Evolutionary conservation across 1,284 basidiomycete genomes (phyloP), one percentile per base, ranked within the genome.

Genomic region (Mrakiaceae sp.): DNA sequence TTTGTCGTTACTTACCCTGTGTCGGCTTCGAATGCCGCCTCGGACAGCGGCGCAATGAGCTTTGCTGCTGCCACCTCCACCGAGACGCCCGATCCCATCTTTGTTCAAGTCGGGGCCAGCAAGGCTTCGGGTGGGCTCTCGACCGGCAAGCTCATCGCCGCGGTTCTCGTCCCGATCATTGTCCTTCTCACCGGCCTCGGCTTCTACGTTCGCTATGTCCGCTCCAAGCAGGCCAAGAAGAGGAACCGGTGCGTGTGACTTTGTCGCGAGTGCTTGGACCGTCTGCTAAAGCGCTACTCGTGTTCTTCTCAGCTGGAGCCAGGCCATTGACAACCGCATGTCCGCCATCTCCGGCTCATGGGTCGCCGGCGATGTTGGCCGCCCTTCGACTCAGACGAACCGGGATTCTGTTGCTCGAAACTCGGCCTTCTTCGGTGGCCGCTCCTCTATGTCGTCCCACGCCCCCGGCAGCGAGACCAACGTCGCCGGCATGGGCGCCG

Each of bases 281-380:
- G 27, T 27, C 27, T 27, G 27, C 27, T 27, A 27, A 27, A 27
- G 27, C 27, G 27, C 2, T 27, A 27, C 27, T 27, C 27, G 2
- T 27, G 49, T 14, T 6, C 39, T 12, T 5, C 16, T 27, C 48
- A 61, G 54, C 43, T 63, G 61, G 61, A 56, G 53, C 49, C 61
- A 63, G 47, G 50, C 50, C 10, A 53, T 63, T 46, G 61, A 63
- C 61, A 63, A 63, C 61, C 53, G 61, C n/a, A 63, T 63, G 61
- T 54, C 50, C 44, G 61, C 56, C 55, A 53, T 63, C 16, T 63
- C 61, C 5, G 53, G 56, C 10, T 52, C 51, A 52, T 63, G 61
- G 61, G 53, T 54, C 3, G 55, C 61, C 10, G 59, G 49, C 8
- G 47, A 42, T 14, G 49, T 51, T 40, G 42, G 44, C 43, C 59